Evolutionary conservation across 139 green algal species (phyloP), one percentile per base, ranked within the genome.

Genomic region (Coccomyxa sp.): DNA sequence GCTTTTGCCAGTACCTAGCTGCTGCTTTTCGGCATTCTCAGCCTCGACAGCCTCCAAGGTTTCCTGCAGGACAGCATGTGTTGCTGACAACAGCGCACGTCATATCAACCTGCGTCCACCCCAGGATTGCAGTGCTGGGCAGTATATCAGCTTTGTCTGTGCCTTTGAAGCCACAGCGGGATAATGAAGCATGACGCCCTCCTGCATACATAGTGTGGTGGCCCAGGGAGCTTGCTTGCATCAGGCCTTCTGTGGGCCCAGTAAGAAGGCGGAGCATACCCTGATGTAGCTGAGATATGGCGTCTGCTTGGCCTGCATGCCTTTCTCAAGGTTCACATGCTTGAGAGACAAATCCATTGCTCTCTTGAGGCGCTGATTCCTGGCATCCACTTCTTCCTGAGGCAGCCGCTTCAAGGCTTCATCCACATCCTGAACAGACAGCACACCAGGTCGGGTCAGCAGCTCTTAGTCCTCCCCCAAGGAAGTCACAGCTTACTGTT

Each of bases 321-420:
- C 95, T 72, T 95, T 88, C 6, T 88, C 81, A 79, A 98, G 90
- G 72, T 92, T 89, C 14, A 85, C 83, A 70, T 98, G 92, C 91
- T 99, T 99, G 79, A 96, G 82, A 76, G 86, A 94, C 35, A 97
- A 77, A 88, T 99, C 96, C 72, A 92, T 87, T 7, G 95, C 96
- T 16, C 96, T 92, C 87, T 97, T 97, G 39, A 99, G 85, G 40
- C 96, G 90, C 82, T 95, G 90, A 79, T 96, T 97, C 77, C 96
- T 91, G 0, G 87, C 88, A 55, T 97, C 85, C n/a, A 97, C 75
- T 34, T 95, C 95, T 36, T 97, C 91, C 40, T 93, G 87, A 6
- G 96, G 94, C 68, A 98, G 78, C 22, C 96, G 88, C 37, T 92
- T 88, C 70, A 99, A 84, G 0, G 96, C 95, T 83, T 98, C 97